Conservation (phyloP, 805 yeast species). For the Wickerhamomyces tratensis region DNA sequence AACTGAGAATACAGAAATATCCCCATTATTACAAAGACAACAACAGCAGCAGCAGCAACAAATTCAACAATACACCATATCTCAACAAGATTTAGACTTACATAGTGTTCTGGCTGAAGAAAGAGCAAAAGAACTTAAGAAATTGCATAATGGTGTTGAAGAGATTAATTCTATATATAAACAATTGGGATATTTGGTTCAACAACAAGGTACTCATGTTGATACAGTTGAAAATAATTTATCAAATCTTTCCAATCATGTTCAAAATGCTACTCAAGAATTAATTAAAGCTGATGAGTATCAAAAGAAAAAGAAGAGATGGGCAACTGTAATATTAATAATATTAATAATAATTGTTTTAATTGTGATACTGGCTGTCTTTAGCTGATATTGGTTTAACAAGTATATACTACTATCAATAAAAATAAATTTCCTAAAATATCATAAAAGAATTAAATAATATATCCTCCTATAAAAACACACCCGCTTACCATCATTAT, state of each 20-base stretch:
- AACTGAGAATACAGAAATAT: neutral
- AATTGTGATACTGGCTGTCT: constrained; percentile 45
- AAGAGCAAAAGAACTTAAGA: constrained; percentile 61
- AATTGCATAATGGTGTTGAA: constrained; percentile 66
- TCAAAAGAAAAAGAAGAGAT: constrained; percentile 59
- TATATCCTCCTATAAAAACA: too few relatives aligned
- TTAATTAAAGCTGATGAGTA: constrained; percentile 65
- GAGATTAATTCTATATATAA: constrained; percentile 82
- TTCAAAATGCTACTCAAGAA: constrained; percentile 64
- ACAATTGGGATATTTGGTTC: constrained; percentile 68
- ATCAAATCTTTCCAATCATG: constrained; percentile 48
- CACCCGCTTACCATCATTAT: too few relatives aligned
- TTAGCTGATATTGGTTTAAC: constrained; percentile 1
- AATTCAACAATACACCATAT: constrained; percentile 24
- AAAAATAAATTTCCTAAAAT: too few relatives aligned
- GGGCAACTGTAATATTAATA: constrained; percentile 60
- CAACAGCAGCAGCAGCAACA: constrained; percentile 23
- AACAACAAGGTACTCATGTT: constrained; percentile 77
- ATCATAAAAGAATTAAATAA: too few relatives aligned
- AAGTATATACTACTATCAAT: too few relatives aligned
- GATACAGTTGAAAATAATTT: constrained; percentile 81
- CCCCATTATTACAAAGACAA: constrained; percentile 17
- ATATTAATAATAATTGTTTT: constrained; percentile 50
- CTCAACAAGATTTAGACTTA: constrained; percentile 48
- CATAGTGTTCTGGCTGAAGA: constrained; percentile 61